phyloP scores from a whole-genome alignment of 2,329 filamentous ascomycete species.

The Arthrobotrys musiformis region DNA sequence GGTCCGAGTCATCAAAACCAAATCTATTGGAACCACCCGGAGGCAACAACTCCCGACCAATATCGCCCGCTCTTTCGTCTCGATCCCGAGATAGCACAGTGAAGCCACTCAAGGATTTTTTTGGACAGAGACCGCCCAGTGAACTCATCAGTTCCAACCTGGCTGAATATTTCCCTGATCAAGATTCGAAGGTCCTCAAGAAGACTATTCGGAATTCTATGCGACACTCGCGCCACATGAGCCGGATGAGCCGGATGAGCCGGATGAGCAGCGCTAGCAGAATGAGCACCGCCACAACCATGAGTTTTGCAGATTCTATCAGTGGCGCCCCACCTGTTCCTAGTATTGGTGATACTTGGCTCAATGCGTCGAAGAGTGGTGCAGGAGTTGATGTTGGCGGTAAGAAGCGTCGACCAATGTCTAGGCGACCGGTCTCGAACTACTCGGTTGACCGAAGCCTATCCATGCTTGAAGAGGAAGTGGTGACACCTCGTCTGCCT shows the following conservation, averaged over 20 bases:
- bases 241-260: conserved; percentile 89
- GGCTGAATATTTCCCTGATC: conserved; percentile 96
- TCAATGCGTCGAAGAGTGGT: conserved; percentile 65
- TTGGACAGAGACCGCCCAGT: conserved; percentile 90
- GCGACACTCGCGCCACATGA: conserved; percentile 73
- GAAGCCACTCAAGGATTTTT: conserved; percentile 70
- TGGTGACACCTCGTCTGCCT: conserved; percentile 48
- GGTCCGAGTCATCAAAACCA: conserved; percentile 35
- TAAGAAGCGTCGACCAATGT: conserved; percentile 49
- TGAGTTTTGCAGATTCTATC: conserved; percentile 90
- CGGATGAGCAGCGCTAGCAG: conserved; percentile 88
- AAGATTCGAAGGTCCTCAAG: conserved; percentile 92
- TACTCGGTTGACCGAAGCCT: conserved; percentile 41
- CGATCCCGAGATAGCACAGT: conserved; percentile 57
- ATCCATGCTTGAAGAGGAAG: conserved; percentile 45
- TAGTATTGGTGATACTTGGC: conserved; percentile 93
- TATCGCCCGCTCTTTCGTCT: conserved; percentile 80
- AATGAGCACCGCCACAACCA: conserved; percentile 90
- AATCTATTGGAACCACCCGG: conserved; percentile 31
- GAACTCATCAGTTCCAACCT: conserved; percentile 97
- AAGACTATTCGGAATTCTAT: conserved; percentile 93
- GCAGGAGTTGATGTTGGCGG: conserved; percentile 41
- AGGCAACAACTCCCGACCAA: conserved; percentile 70
- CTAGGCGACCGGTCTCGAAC: conserved; percentile 36
- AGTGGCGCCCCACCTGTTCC: conserved; percentile 94